A percentile compares a stretch with the other conserved stretches of the same genome.
phyloP scores from a whole-genome alignment of 768 basidiomycete genomes.

The Hypholoma fasciculare region DNA sequence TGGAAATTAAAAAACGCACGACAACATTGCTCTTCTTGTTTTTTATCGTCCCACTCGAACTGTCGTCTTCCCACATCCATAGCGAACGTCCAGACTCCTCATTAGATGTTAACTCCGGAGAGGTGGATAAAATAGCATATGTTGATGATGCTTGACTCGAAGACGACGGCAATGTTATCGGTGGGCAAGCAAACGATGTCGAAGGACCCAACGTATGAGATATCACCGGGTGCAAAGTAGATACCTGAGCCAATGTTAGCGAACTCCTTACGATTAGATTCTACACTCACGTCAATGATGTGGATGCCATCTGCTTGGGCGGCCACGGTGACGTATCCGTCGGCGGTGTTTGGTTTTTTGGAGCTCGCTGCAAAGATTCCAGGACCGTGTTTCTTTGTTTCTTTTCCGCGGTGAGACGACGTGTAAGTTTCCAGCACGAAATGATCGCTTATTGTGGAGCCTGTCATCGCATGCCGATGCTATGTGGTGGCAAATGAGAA shows the following conservation, averaged over 20 bases:
- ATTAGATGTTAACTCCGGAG: constrained; percentile 39
- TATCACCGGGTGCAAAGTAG: constrained; percentile 61
- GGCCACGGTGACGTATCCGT: constrained; percentile 65
- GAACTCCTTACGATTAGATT: background rate
- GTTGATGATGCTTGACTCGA: constrained; percentile 45
- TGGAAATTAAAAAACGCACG: constrained; percentile 34
- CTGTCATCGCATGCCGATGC: constrained; percentile 15
- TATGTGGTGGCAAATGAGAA: background rate
- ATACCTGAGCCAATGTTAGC: constrained; percentile 39
- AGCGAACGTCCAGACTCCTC: constrained; percentile 49
- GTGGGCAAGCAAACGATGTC: constrained; percentile 58
- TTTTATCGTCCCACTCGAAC: constrained; percentile 26
- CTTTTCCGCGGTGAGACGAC: constrained; percentile 19
- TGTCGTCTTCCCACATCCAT: constrained; percentile 61
- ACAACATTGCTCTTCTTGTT: constrained; percentile 24
- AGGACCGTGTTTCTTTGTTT: constrained; percentile 25
- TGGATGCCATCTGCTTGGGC: constrained; percentile 77
- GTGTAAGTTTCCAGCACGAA: constrained; percentile 38
- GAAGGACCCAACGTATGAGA: constrained; percentile 75
- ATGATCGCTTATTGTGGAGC: constrained; percentile 32
- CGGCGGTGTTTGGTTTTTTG: constrained; percentile 29
- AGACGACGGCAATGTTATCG: constrained; percentile 42
- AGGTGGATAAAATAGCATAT: constrained; percentile 52
- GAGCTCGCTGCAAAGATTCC: constrained; percentile 20
- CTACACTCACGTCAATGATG: constrained; percentile 58